Evolutionary conservation across 768 basidiomycete species (phyloP), one percentile per base, ranked within the genome.

Genomic region (Dioszegia aurantiaca): DNA sequence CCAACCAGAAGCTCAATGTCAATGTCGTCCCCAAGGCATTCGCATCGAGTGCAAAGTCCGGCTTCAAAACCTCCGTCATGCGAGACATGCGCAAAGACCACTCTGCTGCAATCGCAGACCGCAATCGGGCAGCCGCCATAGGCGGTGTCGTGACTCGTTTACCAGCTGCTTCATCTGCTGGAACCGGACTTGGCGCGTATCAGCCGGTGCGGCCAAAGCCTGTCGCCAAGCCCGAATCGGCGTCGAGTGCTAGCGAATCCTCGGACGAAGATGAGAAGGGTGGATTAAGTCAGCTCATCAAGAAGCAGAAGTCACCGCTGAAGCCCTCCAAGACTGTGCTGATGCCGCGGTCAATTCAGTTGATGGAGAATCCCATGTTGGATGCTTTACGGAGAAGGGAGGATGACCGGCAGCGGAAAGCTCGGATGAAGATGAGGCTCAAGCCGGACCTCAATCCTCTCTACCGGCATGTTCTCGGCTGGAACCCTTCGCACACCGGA

Each of bases 371-470:
- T 24, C 52, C 55, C 17, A 49, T 52, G 28, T 9, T 58, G 0
- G 62, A 64, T 14, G 51, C 64, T 28, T 33, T 67, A 26, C 60
- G 58, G n/a, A 52, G 83, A 46, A 79, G 85, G 31, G 63, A 85
- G 39, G 77, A 79, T 28, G 81, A 83, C 58, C 81, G 83, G 49
- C 85, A 87, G 17, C 83, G 85, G 55, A 83, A 83, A 26, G 84
- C 83, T 19, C 81, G 82, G 56, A 82, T 80, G 43, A 83, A 83
- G 6, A 77, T 86, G 61, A 85, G 92, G 8, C 79, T 93, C 67
- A 87, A 85, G 68, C 94, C 92, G 2, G 86, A 98, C 67, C 81
- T 93, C 19, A 84, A 85, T 28, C 81, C 80, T 5, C 84, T 99
- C 21, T 87, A 94, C 74, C 84, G 84, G 44, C 78, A 80, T 10